A percentile compares a stretch with the other conserved stretches of the same genome.
Conservation (phyloP, 2,329 filamentous ascomycete genomes). For the Dactylonectria estremocensis region DNA sequence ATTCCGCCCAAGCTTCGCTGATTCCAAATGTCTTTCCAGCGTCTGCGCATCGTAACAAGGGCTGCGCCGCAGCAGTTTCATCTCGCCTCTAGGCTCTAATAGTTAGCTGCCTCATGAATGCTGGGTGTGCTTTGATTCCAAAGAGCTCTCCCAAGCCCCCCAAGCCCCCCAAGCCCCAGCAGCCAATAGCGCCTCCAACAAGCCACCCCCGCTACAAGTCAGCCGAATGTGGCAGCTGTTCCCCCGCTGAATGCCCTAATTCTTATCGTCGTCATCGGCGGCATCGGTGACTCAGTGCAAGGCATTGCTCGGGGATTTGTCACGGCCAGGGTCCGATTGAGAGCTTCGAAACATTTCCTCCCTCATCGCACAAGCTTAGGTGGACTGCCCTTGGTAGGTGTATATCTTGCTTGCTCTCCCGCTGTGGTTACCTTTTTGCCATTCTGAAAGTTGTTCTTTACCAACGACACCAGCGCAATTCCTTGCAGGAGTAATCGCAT, state of each 20-base stretch:
- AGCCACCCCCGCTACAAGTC: neutral
- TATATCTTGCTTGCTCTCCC: neutral
- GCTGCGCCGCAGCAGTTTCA: neutral
- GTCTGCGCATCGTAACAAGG: neutral
- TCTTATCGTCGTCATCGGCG: slow-evolving; percentile 47
- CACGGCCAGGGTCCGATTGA: slow-evolving; percentile 26
- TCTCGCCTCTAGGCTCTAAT: neutral
- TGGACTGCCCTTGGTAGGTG: neutral
- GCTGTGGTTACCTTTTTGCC: neutral
- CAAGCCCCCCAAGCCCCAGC: neutral
- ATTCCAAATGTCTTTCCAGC: slow-evolving; percentile 21
- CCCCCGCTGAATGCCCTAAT: slow-evolving; percentile 29
- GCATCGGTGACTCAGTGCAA: slow-evolving; percentile 38
- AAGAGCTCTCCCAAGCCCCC: slow-evolving; percentile 21
- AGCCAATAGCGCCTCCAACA: neutral
- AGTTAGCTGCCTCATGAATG: too few relatives aligned
- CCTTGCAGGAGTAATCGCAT: neutral
- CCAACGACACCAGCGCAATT: neutral
- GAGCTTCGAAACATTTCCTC: slow-evolving; percentile 1
- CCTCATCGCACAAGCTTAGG: neutral
- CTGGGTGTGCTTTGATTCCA: neutral
- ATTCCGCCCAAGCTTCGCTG: slow-evolving; percentile 1
- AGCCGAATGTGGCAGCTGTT: slow-evolving; percentile 40
- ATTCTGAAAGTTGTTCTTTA: neutral
- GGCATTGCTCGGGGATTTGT: slow-evolving; percentile 41